Percentiles rank a stretch among this genome's conserved stretches.
Conservation (phyloP, 2,329 filamentous ascomycete genomes). For the Aureobasidium sp. region DNA sequence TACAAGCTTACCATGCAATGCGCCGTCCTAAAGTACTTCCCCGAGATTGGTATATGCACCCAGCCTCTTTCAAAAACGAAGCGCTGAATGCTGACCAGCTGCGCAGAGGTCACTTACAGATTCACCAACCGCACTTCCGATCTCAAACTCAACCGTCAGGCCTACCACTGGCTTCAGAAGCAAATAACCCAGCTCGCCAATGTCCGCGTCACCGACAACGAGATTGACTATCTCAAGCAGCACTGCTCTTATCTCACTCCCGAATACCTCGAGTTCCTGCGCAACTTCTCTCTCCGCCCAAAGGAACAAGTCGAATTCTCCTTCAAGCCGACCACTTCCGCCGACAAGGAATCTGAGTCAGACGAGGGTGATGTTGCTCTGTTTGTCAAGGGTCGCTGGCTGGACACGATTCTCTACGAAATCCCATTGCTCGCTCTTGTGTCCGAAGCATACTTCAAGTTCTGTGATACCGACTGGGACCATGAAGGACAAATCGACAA, state of each 20-base stretch:
- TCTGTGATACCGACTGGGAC: conserved; percentile 88
- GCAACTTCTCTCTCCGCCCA: conserved; percentile 72
- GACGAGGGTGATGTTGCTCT: conserved; percentile 70
- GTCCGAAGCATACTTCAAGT: conserved; percentile 95
- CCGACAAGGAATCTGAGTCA: conserved; percentile 39
- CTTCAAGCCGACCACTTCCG: conserved; percentile 46
- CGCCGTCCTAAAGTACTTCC: conserved; percentile 87
- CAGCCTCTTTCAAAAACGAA: neutral
- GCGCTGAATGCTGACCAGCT: conserved; percentile 12
- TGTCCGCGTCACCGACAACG: conserved; percentile 68
- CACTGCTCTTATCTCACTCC: conserved; percentile 73
- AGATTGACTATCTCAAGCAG: conserved; percentile 67
- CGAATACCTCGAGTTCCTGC: conserved; percentile 73
- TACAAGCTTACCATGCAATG: conserved; percentile 99
- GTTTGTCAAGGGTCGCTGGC: conserved; percentile 73
- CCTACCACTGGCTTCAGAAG: conserved; percentile 74
- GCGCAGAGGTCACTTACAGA: conserved; percentile 67
- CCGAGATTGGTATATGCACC: conserved; percentile 43
- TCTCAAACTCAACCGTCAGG: conserved; percentile 77
- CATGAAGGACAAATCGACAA: conserved; percentile 80
- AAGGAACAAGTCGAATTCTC: conserved; percentile 67
- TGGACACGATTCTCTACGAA: conserved; percentile 95
- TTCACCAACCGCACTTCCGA: conserved; percentile 94
- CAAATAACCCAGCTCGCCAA: conserved; percentile 81
- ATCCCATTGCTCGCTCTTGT: conserved; percentile 87